phyloP scores from a whole-genome alignment of 345 rosid species.

The Citrus maxima region DNA sequence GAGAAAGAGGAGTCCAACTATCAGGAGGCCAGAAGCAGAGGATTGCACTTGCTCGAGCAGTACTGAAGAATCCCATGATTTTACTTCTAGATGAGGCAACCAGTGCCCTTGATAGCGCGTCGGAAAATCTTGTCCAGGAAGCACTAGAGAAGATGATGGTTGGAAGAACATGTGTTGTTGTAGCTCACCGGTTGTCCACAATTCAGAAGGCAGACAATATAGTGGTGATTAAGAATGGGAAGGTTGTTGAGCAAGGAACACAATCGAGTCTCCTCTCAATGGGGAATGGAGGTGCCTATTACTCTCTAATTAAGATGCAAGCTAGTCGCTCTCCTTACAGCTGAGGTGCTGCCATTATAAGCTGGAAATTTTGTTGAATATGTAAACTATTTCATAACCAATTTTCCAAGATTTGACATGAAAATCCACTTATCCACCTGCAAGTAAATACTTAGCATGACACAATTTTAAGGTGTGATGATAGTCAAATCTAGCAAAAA shows the following conservation, averaged over 20 bases:
- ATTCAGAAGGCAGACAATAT: slow-evolving; percentile 34
- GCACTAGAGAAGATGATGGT: slow-evolving; percentile 46
- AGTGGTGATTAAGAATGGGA: slow-evolving; percentile 39
- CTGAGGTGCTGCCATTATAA: background rate
- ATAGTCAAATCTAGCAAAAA: too few relatives aligned
- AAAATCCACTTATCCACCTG: background rate
- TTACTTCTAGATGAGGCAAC: slow-evolving; percentile 42
- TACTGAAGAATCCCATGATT: slow-evolving; percentile 32
- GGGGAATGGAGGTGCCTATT: slow-evolving; percentile 31
- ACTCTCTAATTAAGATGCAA: slow-evolving; percentile 36
- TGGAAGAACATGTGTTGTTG: slow-evolving; percentile 34
- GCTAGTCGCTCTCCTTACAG: slow-evolving; percentile 21
- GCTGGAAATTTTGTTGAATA: background rate
- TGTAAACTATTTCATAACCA: background rate
- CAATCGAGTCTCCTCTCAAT: slow-evolving; percentile 24
- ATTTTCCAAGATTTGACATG: background rate
- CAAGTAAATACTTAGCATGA: background rate
- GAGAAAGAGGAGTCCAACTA: slow-evolving; percentile 41
- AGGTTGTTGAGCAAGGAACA: slow-evolving; percentile 39
- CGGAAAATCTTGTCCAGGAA: slow-evolving; percentile 38
- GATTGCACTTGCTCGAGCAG: slow-evolving; percentile 41
- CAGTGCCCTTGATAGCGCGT: slow-evolving; percentile 37
- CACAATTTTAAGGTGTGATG: background rate
- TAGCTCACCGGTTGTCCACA: slow-evolving; percentile 43
- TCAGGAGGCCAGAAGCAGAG: slow-evolving; percentile 54